A percentile compares a stretch with the other conserved stretches of the same genome.
Evolutionary conservation across 2,329 filamentous ascomycete species (phyloP).

Genomic region (Dactylellina haptotyla): DNA sequence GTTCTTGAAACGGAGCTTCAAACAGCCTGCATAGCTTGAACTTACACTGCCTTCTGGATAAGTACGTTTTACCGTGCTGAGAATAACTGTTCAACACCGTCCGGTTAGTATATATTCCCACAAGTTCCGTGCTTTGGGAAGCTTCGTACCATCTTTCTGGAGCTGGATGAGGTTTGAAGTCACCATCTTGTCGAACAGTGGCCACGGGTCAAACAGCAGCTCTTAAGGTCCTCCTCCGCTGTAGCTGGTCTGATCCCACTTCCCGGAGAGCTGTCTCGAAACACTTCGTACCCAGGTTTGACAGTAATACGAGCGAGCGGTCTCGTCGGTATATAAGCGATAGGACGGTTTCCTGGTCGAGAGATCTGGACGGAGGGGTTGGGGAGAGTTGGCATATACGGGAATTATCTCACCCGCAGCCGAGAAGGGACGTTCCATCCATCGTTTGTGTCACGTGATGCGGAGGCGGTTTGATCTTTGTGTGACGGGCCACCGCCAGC

Average conservation of each 20-base stretch:
- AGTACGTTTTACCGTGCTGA: conserved; percentile 33
- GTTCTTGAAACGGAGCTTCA: background rate
- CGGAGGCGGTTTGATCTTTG: conserved; percentile 12
- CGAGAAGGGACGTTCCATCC: conserved; percentile 53
- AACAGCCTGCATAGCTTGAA: background rate
- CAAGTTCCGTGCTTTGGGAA: too few relatives aligned
- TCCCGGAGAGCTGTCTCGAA: background rate
- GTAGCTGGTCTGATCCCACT: background rate
- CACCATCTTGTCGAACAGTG: conserved; percentile 34
- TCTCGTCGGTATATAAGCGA: background rate
- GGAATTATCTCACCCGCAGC: conserved; percentile 52
- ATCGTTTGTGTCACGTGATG: conserved; percentile 30
- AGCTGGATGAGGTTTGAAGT: conserved; percentile 47
- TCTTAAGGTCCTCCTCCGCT: conserved; percentile 11
- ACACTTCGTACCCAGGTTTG: background rate
- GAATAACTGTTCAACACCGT: conserved; percentile 21
- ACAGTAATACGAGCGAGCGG: conserved; percentile 15
- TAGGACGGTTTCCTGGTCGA: conserved; percentile 11
- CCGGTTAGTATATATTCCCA: background rate
- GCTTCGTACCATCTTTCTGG: conserved; percentile 34
- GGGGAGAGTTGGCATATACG: conserved; percentile 45
- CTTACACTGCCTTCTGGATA: conserved; percentile 39
- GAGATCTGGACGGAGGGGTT: conserved; percentile 31
- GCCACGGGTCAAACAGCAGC: conserved; percentile 1
- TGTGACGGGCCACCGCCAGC: conserved; percentile 16